These are phyloP conservation scores for Diplocarpon rosae DNA, from an alignment of 2,329 filamentous ascomycete species.

Conservation along the genomic window DNA sequence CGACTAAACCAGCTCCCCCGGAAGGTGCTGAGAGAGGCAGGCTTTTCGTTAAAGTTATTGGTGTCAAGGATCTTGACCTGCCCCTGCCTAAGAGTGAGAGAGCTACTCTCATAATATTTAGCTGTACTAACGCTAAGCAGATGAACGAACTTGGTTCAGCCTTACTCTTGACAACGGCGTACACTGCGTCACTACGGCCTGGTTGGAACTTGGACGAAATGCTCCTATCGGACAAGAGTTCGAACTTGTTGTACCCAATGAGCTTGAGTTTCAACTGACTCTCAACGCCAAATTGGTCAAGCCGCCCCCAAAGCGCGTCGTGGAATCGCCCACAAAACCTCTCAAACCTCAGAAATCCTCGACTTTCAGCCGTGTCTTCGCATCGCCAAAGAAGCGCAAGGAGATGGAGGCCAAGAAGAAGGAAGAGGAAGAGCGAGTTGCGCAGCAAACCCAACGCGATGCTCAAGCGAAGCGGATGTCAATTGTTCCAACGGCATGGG, in stretches of 20 bases:
- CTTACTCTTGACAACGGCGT: constrained; percentile 96
- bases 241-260: constrained; percentile 90
- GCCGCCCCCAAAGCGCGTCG: constrained; percentile 48
- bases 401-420: constrained; percentile 78
- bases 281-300: constrained; percentile 90
- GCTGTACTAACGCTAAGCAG: constrained; percentile 34
- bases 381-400: constrained; percentile 92
- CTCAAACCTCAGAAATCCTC: constrained; percentile 64
- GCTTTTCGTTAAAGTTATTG: constrained; percentile 97
- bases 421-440: constrained; percentile 68
- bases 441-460: constrained; percentile 49
- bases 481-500: constrained; percentile 64
- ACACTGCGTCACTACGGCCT: constrained; percentile 93
- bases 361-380: constrained; percentile 83
- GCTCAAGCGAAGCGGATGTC: constrained; percentile 51
- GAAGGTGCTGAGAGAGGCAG: constrained; percentile 81
- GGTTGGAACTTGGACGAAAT: constrained; percentile 82
- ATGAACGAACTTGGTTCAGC: constrained; percentile 87
- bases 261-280: constrained; percentile 97
- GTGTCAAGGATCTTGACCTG: constrained; percentile 88
- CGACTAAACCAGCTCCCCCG: constrained; percentile 46
- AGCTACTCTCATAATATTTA: background rate
- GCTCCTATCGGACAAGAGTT: constrained; percentile 97
- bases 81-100: constrained; percentile 77
- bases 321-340: constrained; percentile 50